Conservation (phyloP, 2,329 filamentous ascomycete species). For the Drechslera avenae region DNA sequence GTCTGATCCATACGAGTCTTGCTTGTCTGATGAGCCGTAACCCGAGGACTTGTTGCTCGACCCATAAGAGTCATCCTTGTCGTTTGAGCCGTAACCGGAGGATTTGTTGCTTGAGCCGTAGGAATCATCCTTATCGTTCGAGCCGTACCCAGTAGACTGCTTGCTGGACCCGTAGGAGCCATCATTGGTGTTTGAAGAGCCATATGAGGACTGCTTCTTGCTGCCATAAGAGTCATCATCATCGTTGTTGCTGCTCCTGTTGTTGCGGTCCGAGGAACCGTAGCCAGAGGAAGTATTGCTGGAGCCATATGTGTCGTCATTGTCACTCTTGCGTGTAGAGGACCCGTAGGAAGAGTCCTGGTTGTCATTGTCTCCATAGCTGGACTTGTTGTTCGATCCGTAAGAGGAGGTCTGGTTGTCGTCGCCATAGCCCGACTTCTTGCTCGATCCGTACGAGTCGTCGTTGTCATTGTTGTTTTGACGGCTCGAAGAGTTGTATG, state of each 20-base stretch:
- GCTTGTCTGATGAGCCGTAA: conserved; percentile 1
- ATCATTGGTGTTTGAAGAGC: conserved; percentile 9
- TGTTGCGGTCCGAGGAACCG: conserved; percentile 1
- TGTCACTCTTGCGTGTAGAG: conserved; percentile 1
- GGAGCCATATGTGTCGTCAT: conserved; percentile 4
- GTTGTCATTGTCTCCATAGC: conserved; percentile 13
- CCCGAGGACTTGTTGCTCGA: conserved; percentile 2
- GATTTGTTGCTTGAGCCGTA: conserved; percentile 14
- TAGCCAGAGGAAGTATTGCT: conserved; percentile 1
- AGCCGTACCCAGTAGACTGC: conserved; percentile 8
- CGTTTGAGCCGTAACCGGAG: conserved; percentile 4
- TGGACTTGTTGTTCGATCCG: conserved; percentile 7
- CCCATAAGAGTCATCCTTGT: conserved; percentile 6
- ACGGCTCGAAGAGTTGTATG: conserved; percentile 1
- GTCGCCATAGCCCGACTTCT: conserved; percentile 11
- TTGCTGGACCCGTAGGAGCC: conserved; percentile 13
- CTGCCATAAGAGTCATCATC: conserved; percentile 6
- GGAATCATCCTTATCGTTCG: conserved; percentile 5
- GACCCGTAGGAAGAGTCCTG: conserved; percentile 4
- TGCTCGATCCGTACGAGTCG: conserved; percentile 15
- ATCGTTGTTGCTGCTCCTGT: neutral
- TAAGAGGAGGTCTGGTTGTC: conserved; percentile 4
- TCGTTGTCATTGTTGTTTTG: conserved; percentile 8
- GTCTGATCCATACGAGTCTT: conserved; percentile 1
- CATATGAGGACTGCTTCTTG: conserved; percentile 9